phyloP scores from a whole-genome alignment of 371 early-diverging fungal genomes.

The Thermomucor indicae-seudaticae region DNA sequence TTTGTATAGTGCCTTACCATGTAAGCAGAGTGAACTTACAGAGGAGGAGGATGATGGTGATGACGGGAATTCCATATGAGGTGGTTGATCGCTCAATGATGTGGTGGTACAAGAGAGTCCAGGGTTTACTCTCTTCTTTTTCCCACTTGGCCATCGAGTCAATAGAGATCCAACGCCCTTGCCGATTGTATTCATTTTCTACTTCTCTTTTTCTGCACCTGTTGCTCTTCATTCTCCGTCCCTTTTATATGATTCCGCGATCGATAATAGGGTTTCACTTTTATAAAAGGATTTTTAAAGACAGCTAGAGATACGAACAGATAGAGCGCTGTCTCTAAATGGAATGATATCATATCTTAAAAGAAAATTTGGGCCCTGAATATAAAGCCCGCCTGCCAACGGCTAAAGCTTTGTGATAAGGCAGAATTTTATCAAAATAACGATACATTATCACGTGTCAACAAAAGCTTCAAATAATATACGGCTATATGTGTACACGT shows the following conservation, averaged over 20 bases:
- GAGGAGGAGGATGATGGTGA: not conserved
- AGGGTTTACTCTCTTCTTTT: not conserved
- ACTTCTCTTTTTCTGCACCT: not conserved
- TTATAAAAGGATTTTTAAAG: not conserved
- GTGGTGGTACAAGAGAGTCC: not conserved
- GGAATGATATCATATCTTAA: constrained; percentile 2
- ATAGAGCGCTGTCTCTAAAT: not conserved
- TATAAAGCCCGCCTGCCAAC: not conserved
- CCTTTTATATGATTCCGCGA: not conserved
- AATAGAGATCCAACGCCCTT: constrained; percentile 1
- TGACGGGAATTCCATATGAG: not conserved
- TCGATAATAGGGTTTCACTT: not conserved
- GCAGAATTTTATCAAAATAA: too few relatives aligned
- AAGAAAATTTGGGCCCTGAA: not conserved
- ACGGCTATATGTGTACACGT: too few relatives aligned
- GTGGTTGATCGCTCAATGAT: not conserved
- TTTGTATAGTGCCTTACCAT: too few relatives aligned
- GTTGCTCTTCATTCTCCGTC: too few relatives aligned
- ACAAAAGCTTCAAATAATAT: too few relatives aligned
- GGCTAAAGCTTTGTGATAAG: not conserved
- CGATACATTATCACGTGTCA: too few relatives aligned
- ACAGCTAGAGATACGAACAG: not conserved
- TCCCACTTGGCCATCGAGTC: constrained; percentile 3
- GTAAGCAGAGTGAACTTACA: too few relatives aligned
- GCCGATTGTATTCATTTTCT: not conserved